A percentile compares a stretch with the other conserved stretches of the same genome.
phyloP scores from a whole-genome alignment of 441 rosid species.

The Corymbia citriodora region DNA sequence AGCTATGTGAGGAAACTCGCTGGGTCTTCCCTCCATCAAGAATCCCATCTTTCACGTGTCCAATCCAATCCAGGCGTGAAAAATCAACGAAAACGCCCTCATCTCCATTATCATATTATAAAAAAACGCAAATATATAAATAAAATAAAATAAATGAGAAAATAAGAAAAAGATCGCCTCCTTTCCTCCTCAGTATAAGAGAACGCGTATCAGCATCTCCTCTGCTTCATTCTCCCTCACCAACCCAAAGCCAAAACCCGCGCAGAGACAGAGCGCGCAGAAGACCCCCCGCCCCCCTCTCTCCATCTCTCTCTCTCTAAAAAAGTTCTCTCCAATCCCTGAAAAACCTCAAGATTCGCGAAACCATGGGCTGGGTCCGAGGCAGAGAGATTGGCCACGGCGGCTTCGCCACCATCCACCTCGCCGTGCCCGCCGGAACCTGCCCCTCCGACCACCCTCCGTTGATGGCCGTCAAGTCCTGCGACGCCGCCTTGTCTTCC shows the following conservation, averaged over 20 bases:
- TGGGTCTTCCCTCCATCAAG: not conserved
- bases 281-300: not conserved
- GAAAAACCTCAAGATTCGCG: not conserved
- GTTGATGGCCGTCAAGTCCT: constrained; percentile 60
- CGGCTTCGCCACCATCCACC: not conserved
- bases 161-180: not conserved
- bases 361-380: not conserved
- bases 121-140: not conserved
- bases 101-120: not conserved
- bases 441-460: constrained; percentile 14
- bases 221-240: not conserved
- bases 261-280: not conserved
- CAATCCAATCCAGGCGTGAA: not conserved
- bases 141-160: not conserved
- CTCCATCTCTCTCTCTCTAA: not conserved
- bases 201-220: not conserved
- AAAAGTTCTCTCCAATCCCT: not conserved
- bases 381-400: not conserved
- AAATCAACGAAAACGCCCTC: not conserved
- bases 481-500: not conserved
- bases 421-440: not conserved
- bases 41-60: not conserved
- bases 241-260: not conserved
- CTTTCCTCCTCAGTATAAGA: not conserved
- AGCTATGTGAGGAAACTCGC: not conserved